These are phyloP conservation scores for Amanita rubescens DNA, from an alignment of 768 basidiomycete species.

Conservation along the genomic window DNA sequence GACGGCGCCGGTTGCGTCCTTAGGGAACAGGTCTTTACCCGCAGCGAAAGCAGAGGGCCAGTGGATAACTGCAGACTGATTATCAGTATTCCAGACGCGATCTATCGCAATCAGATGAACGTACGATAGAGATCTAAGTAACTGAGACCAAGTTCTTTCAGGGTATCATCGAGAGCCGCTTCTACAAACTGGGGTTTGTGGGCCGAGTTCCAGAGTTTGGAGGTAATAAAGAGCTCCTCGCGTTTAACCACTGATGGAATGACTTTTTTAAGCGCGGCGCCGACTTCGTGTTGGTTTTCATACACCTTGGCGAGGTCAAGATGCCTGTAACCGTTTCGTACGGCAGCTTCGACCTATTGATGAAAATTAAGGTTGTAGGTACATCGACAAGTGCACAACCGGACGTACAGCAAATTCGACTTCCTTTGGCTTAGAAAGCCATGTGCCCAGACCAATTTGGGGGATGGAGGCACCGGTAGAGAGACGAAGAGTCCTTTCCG, in stretches of 20 bases:
- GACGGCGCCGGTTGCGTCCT: slow-evolving; percentile 34
- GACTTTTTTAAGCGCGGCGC: slow-evolving; percentile 67
- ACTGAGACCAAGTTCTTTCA: slow-evolving; percentile 60
- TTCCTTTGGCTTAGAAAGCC: slow-evolving; percentile 69
- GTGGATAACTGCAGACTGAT: slow-evolving; percentile 60
- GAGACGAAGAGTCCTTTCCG: slow-evolving; percentile 33
- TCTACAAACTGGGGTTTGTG: slow-evolving; percentile 63
- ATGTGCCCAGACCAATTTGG: slow-evolving; percentile 79
- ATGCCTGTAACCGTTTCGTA: slow-evolving; percentile 74
- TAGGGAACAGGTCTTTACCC: slow-evolving; percentile 48
- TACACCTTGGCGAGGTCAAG: slow-evolving; percentile 81
- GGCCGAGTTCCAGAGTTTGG: slow-evolving; percentile 76
- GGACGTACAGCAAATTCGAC: slow-evolving; percentile 62
- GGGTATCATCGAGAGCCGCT: slow-evolving; percentile 69
- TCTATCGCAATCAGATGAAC: background rate
- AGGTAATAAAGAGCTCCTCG: slow-evolving; percentile 75
- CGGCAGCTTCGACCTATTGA: slow-evolving; percentile 62
- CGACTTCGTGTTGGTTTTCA: slow-evolving; percentile 72
- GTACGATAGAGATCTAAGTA: slow-evolving; percentile 79
- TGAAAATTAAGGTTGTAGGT: background rate
- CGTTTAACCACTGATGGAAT: slow-evolving; percentile 72
- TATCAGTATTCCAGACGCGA: background rate
- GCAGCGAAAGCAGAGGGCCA: slow-evolving; percentile 71
- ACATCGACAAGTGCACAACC: background rate
- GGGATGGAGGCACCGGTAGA: slow-evolving; percentile 49